Conservation (phyloP, 352 stramenopile species). For the Phytophthora hibernalis region DNA sequence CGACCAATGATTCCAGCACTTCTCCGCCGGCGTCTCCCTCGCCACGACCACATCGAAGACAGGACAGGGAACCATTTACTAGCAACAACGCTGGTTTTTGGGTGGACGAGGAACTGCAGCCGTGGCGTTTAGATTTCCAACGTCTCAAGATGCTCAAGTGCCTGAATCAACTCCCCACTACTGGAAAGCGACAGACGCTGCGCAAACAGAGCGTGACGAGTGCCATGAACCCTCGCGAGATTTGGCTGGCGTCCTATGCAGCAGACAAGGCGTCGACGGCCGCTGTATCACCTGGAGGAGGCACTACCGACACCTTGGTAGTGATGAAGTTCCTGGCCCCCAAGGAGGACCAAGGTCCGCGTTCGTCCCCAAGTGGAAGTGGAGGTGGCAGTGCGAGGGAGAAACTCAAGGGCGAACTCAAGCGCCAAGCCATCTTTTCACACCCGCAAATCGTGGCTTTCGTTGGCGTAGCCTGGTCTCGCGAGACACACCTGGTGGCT, state of each 20-base stretch:
- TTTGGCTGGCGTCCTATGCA: slow-evolving; percentile 66
- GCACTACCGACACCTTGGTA: slow-evolving; percentile 48
- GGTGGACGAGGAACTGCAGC: slow-evolving; percentile 73
- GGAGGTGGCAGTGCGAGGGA: slow-evolving; percentile 28
- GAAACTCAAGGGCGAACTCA: slow-evolving; percentile 74
- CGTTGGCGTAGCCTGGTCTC: slow-evolving; percentile 75
- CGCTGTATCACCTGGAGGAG: slow-evolving; percentile 30
- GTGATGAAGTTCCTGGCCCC: slow-evolving; percentile 66
- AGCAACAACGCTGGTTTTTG: slow-evolving; percentile 63
- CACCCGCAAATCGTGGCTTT: slow-evolving; percentile 77
- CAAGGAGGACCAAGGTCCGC: slow-evolving; percentile 28
- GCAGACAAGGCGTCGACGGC: slow-evolving; percentile 14
- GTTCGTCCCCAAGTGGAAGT: slow-evolving; percentile 21
- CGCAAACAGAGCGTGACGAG: slow-evolving; percentile 41
- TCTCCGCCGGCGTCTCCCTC: slow-evolving; percentile 29
- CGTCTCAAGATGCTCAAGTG: slow-evolving; percentile 66
- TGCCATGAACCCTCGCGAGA: slow-evolving; percentile 49
- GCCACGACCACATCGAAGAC: slow-evolving; percentile 20
- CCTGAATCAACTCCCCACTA: slow-evolving; percentile 51
- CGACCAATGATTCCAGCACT: slow-evolving; percentile 38
- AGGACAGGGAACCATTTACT: slow-evolving; percentile 29
- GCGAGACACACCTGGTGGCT: slow-evolving; percentile 66
- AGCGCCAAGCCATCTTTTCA: slow-evolving; percentile 60
- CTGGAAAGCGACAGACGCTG: slow-evolving; percentile 54
- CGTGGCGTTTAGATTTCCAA: slow-evolving; percentile 71